Evolutionary conservation across 129 eudicot species (phyloP), one percentile per base, ranked within the genome.

Genomic region (Rutidosis leptorrhynchoides): DNA sequence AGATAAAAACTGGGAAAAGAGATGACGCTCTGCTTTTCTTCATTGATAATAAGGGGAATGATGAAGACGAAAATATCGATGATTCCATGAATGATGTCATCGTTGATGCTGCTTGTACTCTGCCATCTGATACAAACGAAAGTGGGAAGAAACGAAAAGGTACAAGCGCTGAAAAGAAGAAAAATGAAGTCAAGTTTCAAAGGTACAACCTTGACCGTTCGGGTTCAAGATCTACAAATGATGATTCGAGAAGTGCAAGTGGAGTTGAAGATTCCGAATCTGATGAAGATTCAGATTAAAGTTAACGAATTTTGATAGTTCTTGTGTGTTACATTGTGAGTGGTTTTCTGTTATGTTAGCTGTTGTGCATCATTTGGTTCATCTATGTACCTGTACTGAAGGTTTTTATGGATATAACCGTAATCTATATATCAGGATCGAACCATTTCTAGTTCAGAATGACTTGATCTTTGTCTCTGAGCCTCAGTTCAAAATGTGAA

Each of bases 21-120:
- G 89, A 78, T 35, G 19, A 70, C 1, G 84, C 79, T 70, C 19
- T 77, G 29, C 70, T 43, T n/a, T 88, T 88, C 65, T 78, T 77
- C 76, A 78, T 88, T 20, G 96, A 85, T 62, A 88, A 78, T 61
- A 83, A 85, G 46, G 92, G 96, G n/a, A 40, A 40, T 7, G 43
- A 74, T 35, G 79, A 75, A 30, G 86, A 77, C 52, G 82, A 77
- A 49, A 75, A 82, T 55, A 74, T 49, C 42, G 77, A 56, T 5
- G 83, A 78, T 68, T 59, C 81, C 19, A 57, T 74, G 74, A 83
- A 70, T 66, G 91, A 80, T 60, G 87, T 65, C 6, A 80, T 83
- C 59, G 77, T 82, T 68, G 72, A 81, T 64, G 97, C 89, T 78
- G 90, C 88, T 30, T 88, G 57, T 21, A 21, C 83, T 3, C 76